Evolutionary conservation across 1,139 yeast species (phyloP).

Genomic region (Pneumocystis oryctolagi): DNA sequence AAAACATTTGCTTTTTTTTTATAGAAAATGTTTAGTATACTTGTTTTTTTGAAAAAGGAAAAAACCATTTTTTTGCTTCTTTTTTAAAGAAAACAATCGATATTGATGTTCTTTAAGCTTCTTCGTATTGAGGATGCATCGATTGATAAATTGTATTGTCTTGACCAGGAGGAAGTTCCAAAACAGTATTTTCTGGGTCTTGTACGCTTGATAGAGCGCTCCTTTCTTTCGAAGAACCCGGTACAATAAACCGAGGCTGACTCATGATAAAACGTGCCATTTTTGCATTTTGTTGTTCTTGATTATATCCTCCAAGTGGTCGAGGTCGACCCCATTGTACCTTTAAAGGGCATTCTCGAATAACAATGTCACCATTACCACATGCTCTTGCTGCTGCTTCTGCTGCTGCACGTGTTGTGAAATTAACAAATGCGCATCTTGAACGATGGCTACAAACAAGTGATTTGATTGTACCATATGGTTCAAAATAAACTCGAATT

Average conservation of each 20-base stretch:
- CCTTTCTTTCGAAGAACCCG: not conserved
- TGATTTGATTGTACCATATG: conserved; percentile 35
- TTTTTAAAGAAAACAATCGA: not conserved
- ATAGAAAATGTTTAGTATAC: not conserved
- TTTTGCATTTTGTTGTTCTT: not conserved
- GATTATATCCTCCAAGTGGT: conserved; percentile 25
- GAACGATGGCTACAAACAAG: conserved; percentile 46
- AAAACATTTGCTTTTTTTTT: not conserved
- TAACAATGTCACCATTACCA: conserved; percentile 25
- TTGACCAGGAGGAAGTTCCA: not conserved
- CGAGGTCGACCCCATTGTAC: conserved; percentile 53
- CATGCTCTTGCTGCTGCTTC: conserved; percentile 35
- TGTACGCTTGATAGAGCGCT: not conserved
- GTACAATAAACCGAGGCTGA: not conserved
- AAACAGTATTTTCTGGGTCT: not conserved
- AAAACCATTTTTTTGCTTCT: not conserved
- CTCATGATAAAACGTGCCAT: not conserved
- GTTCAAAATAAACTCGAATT: conserved; percentile 36
- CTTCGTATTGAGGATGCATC: not conserved
- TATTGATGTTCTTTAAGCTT: not conserved
- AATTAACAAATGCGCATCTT: conserved; percentile 50
- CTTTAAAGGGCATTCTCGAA: conserved; percentile 39
- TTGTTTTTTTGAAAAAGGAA: not conserved
- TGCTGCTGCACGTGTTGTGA: conserved; percentile 37
- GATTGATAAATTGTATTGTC: not conserved